These are phyloP conservation scores for Pleurotus platypus DNA, from an alignment of 768 basidiomycete species.

Conservation along the genomic window DNA sequence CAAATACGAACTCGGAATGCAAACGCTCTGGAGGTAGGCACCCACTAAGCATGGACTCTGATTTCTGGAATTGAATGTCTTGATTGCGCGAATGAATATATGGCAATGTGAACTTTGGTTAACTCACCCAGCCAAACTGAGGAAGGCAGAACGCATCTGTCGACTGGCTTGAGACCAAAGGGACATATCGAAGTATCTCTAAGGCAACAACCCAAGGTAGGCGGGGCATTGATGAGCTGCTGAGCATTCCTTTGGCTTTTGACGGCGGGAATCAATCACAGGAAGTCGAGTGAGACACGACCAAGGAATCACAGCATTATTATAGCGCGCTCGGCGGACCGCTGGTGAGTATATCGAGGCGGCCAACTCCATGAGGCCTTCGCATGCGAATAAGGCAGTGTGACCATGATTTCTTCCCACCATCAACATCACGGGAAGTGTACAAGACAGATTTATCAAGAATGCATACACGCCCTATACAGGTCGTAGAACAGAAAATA, in stretches of 20 bases:
- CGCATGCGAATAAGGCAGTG: background rate
- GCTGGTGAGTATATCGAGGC: background rate
- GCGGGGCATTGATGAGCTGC: background rate
- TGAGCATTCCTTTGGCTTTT: background rate
- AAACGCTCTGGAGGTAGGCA: conserved; percentile 28
- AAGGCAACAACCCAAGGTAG: background rate
- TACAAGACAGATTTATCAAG: too few relatives aligned
- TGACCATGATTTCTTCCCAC: background rate
- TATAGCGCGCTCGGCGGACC: background rate
- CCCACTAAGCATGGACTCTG: conserved; percentile 29
- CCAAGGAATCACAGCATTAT: conserved; percentile 1
- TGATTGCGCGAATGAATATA: background rate
- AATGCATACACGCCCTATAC: too few relatives aligned
- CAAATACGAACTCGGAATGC: conserved; percentile 21
- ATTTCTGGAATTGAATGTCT: conserved; percentile 20
- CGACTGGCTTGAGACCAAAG: conserved; percentile 1
- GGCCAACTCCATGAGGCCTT: background rate
- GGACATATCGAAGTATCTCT: background rate
- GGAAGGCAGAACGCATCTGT: conserved; percentile 25
- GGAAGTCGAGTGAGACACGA: background rate
- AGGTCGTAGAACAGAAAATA: too few relatives aligned
- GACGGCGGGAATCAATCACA: background rate
- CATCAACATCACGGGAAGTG: too few relatives aligned
- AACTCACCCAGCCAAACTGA: conserved; percentile 9
- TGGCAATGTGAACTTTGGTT: conserved; percentile 12